Conservation (phyloP, 176 grass and related monocot genomes). For the Avena insularis region DNA sequence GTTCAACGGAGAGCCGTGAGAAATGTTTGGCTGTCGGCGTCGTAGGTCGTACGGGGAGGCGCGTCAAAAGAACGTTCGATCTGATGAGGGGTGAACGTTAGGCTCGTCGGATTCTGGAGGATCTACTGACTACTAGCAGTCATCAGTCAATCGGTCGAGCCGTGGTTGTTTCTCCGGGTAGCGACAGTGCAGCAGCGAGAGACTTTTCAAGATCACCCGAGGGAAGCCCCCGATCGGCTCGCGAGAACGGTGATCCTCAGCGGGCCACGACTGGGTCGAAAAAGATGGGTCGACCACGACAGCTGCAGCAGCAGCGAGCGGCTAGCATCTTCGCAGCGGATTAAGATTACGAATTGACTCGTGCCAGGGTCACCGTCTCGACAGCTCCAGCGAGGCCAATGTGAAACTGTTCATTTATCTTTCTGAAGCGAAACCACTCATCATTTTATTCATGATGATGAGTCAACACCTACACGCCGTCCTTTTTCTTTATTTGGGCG, state of each 20-base stretch:
- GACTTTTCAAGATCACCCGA: neutral
- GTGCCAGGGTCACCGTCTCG: slow-evolving; percentile 32
- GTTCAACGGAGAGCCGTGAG: neutral
- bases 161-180: slow-evolving; percentile 20
- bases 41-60: slow-evolving; percentile 32
- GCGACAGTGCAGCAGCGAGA: slow-evolving; percentile 22
- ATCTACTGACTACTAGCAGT: neutral
- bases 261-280: slow-evolving; percentile 28
- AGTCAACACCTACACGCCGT: neutral
- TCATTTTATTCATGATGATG: neutral
- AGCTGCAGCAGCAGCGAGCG: neutral
- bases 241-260: neutral
- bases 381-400: slow-evolving; percentile 12
- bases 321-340: neutral
- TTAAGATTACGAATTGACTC: slow-evolving; percentile 20
- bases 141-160: neutral
- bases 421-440: neutral
- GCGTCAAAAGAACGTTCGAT: neutral
- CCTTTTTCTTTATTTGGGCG: neutral
- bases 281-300: neutral
- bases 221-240: neutral
- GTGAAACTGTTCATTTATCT: slow-evolving; percentile 32
- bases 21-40: slow-evolving; percentile 14
- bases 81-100: neutral
- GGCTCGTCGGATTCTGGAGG: neutral